Evolutionary conservation across 257 asterid genomes (phyloP), one percentile per base, ranked within the genome.

Genomic region (Salvia miltiorrhiza): DNA sequence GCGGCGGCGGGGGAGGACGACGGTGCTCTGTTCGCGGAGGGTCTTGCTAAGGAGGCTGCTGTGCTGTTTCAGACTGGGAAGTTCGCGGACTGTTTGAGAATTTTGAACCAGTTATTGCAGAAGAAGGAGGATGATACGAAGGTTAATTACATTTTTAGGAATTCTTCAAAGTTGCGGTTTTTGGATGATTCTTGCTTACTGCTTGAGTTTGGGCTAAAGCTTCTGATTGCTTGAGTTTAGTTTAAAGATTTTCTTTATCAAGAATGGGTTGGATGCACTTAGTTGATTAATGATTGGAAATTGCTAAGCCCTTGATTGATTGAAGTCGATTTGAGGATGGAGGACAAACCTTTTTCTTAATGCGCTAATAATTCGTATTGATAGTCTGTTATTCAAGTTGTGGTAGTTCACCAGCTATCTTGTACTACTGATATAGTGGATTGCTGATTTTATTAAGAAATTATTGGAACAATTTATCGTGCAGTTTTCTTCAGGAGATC

Each of bases 11-110:
- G 52, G 63, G 95, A 81, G 69, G 93, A 87, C 70, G 96, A 88
- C 55, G 79, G 66, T 20, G 82, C 88, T 60, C 65, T 81, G 2
- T 75, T 90, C 9, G 80, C 82, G 16, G 92, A 79, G 47, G 90
- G 82, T 50, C 78, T 86, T 37, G 97, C 96, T 1, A 88, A 88
- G 85, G 97, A 93, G 76, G 96, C 98, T 23, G 90, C 87, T 5
- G 41, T 82, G 65, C 69, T 82, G 24, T 92, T 90, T 61, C 98
- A 90, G 81, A 68, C 83, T 41, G 95, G 93, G 66, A 85, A 93
- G 77, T 84, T 61, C 39, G 74, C 40, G 35, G 97, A 90, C n/a
- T 93, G 96, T 78, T 48, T 84, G 72, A 76, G 65, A 70, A 77
- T 87, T 49, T 79, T 93, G 90, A 71, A 80, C 75, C 89, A 84